These are phyloP conservation scores for Gastrolobium bilobum DNA, from an alignment of 306 rosid species.

Conservation along the genomic window DNA sequence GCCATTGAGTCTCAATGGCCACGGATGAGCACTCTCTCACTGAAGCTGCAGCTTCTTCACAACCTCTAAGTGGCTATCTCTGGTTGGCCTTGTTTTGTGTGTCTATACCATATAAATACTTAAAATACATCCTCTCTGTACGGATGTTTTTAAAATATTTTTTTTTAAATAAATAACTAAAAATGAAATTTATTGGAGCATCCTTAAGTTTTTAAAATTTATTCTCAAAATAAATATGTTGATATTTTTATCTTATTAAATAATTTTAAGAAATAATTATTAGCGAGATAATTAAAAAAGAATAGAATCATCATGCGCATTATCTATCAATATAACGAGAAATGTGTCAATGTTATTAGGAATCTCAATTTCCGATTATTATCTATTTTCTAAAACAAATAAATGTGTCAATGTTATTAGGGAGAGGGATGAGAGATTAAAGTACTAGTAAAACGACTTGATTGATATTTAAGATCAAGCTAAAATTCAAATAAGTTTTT, in stretches of 20 bases:
- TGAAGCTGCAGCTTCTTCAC: slow-evolving; percentile 53
- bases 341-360: neutral
- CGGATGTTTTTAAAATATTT: neutral
- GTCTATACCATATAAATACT: slow-evolving; percentile 49
- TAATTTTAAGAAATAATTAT: too few species aligned
- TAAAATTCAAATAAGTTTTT: neutral
- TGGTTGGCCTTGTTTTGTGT: slow-evolving; percentile 81
- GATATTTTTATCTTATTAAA: too few species aligned
- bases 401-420: neutral
- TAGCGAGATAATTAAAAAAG: too few species aligned
- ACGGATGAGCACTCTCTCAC: slow-evolving; percentile 57
- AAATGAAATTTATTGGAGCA: neutral
- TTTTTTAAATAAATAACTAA: too few species aligned
- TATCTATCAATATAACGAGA: neutral
- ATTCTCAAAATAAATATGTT: too few species aligned
- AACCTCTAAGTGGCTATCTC: slow-evolving; percentile 71
- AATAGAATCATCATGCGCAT: too few species aligned
- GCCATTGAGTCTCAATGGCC: slow-evolving; percentile 66
- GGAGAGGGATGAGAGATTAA: neutral
- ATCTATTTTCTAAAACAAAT: neutral
- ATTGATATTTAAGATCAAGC: neutral
- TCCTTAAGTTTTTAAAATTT: neutral
- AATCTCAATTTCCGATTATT: neutral
- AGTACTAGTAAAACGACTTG: neutral
- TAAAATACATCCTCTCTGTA: neutral